Evolutionary conservation across 345 rosid species (phyloP).

Genomic region (Hibiscus trionum): DNA sequence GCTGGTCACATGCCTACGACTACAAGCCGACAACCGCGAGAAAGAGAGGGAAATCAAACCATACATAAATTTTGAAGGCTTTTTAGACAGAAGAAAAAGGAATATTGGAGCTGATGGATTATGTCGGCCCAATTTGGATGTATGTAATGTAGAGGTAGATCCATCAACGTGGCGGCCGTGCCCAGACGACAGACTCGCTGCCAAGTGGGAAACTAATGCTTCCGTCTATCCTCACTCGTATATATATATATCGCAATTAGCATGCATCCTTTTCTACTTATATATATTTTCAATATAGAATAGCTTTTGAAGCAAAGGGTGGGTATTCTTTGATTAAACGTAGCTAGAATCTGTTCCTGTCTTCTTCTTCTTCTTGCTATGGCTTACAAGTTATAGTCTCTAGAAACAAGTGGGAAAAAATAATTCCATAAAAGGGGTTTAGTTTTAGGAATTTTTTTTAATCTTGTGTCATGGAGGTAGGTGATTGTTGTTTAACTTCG

Average conservation of each 20-base stretch:
- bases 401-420: neutral
- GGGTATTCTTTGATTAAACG: constrained; percentile 2
- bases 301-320: neutral
- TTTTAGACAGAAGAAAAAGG: neutral
- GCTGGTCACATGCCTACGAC: neutral
- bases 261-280: neutral
- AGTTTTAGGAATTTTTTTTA: neutral
- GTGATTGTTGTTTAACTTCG: constrained; percentile 20
- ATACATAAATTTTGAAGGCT: neutral
- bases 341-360: neutral
- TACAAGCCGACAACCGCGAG: neutral
- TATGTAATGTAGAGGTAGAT: constrained; percentile 23
- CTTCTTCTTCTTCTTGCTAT: neutral
- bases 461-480: constrained; percentile 5
- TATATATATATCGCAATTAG: neutral
- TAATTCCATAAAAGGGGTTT: neutral
- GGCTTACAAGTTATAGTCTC: neutral
- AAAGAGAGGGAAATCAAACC: neutral
- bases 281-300: neutral
- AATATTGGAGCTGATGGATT: constrained; percentile 14
- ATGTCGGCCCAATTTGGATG: constrained; percentile 55
- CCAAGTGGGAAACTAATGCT: constrained; percentile 18
- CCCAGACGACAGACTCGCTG: constrained; percentile 40
- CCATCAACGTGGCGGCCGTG: constrained; percentile 59
- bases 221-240: neutral